Evolutionary conservation across 1,284 basidiomycete genomes (phyloP), one percentile per base, ranked within the genome.

Genomic region (Ustilago loliicola): DNA sequence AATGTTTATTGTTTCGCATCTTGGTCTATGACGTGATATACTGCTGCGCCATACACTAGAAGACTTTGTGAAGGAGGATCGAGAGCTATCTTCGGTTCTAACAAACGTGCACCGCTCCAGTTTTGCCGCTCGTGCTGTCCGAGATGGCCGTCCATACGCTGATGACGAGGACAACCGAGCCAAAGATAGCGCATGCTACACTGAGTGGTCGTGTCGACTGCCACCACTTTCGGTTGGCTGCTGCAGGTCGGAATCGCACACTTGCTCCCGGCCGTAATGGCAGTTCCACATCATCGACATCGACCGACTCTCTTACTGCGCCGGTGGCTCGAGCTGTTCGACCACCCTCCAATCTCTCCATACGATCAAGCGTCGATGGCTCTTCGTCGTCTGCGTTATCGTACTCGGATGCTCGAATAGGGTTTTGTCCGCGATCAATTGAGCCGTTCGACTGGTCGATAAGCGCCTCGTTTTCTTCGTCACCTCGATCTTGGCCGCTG

Each of bases 181-280:
- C 84, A 63, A 86, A 86, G 54, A 81, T 54, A 55, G 84, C 81
- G n/a, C 80, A 82, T 3, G 68, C 72, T 19, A 81, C 77, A 29
- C 83, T 85, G 17, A 85, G 74, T 30, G 84, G 81, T 42, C 80
- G 75, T 21, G 83, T 86, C 11, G 79, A 80, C 57, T 81, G 73
- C 81, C 81, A 85, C 84, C 84, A 86, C 48, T 75, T 80, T 48
- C 79, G 68, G 47, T 77, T 77, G 13, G 62, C 66, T 52, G 72
- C 74, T 60, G 78, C 57, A n/a, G 79, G 66, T 48, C 74, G 61
- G 64, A 78, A 78, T 1, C 72, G 64, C 5, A 75, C 68, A 45
- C 62, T 61, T 7, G 85, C 85, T 25, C 85, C 85, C 0, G 85
- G 85, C 8, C 82, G 79, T 10, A 86, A 63, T 2, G 85, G 85